Percentiles rank a stretch among this genome's conserved stretches.
These are phyloP conservation scores for Malbranchea zuffiana DNA, from an alignment of 2,329 filamentous ascomycete genomes.

Conservation along the genomic window DNA sequence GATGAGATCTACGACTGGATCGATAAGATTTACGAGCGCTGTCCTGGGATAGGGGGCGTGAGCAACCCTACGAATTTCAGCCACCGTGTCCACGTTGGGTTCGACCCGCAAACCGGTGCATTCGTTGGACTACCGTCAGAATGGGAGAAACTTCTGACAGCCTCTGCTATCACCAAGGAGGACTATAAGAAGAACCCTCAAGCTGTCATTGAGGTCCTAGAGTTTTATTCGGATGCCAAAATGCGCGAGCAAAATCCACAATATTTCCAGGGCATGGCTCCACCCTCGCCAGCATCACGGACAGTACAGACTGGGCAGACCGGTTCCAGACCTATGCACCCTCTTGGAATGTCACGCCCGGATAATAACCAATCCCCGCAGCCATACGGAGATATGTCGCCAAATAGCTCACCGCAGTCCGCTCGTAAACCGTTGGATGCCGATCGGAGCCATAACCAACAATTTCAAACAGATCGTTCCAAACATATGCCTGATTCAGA, in stretches of 20 bases:
- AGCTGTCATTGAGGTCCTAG: conserved; percentile 56
- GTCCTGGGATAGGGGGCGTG: conserved; percentile 93
- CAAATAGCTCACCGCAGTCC: conserved; percentile 24
- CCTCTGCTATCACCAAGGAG: conserved; percentile 94
- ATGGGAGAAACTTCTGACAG: conserved; percentile 94
- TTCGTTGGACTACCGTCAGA: conserved; percentile 91
- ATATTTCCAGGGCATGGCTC: conserved; percentile 48
- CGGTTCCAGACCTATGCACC: conserved; percentile 54
- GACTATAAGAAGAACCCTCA: conserved; percentile 96
- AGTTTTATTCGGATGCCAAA: conserved; percentile 59
- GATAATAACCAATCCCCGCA: conserved; percentile 34
- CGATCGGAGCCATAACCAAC: conserved; percentile 38
- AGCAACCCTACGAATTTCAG: conserved; percentile 98
- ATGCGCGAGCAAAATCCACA: conserved; percentile 54
- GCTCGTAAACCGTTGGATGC: conserved; percentile 48
- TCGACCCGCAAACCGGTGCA: conserved; percentile 87
- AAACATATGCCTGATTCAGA: conserved; percentile 49
- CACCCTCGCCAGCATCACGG: conserved; percentile 44
- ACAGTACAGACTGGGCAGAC: conserved; percentile 45
- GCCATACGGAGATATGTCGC: conserved; percentile 21
- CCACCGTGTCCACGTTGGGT: conserved; percentile 93
- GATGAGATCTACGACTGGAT: conserved; percentile 99
- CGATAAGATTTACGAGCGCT: conserved; percentile 92
- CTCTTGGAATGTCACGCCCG: conserved; percentile 40
- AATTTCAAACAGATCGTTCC: conserved; percentile 35